Base-by-base conservation (phyloP, 306 rosid species). In the Vicia sativa region DNA sequence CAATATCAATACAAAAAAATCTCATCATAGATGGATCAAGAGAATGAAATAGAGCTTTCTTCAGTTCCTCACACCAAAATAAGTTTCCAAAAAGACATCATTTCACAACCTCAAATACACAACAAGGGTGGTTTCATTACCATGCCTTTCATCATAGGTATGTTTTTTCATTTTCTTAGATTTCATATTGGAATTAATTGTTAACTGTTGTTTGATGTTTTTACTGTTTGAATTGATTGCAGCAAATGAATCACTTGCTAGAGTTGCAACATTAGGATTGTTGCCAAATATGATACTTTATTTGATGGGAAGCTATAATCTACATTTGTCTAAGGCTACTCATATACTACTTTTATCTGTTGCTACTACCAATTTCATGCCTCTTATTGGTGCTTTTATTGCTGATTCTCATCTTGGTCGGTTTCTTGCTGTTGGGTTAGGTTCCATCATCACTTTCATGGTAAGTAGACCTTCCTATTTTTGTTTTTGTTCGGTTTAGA, bases 231-330 rank as follows among this genome's bases (percentile, higher is more conserved):
- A 61, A 61, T 61, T 25, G 35, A 10, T 10, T 52, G 58, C 67
- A 61, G 67, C 67, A 38, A 61, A 61, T 61, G 67, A 61, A 61
- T 21, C 67, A 61, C 67, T 61, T 18, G 67, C 67, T 18, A 61
- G 67, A 41, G 67, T 61, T 3, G 67, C 67, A 38, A 61, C 67
- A 61, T 61, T 61, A 23, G 67, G 67, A 18, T 28, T 61, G 6
- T 61, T 61, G n/a, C 67, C 67, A 19, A 61, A 61, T 9, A 61
- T 61, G 67, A 61, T 61, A 61, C 31, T 61, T 21, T 61, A 61
- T 61, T 61, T 61, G 67, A 61, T 61, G 67, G 67, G 49, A 3
- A 61, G 67, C 7, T 61, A 61, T 9, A 61, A 61, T 61, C 49
- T 61, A 6, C 67, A 61, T 38, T 61, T 61, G 41, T 61, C 67